phyloP scores from a whole-genome alignment of 2,329 filamentous ascomycete species.

The Pyrenophora teres region DNA sequence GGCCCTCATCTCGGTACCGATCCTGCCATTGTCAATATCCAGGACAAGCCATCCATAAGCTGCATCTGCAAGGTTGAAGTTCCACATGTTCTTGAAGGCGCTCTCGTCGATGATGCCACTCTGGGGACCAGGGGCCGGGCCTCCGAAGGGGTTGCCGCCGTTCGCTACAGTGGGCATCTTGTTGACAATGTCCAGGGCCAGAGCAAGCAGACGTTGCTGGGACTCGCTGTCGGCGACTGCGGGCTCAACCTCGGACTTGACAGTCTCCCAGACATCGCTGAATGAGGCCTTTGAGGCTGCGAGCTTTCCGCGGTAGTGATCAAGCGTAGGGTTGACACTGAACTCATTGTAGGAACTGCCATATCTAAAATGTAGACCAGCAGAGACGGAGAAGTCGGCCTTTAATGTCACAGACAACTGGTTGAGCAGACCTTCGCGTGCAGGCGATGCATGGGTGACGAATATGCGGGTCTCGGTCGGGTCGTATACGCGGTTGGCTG shows the following conservation, averaged over 20 bases:
- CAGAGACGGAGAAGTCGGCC: slow-evolving; percentile 97
- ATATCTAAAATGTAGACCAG: slow-evolving; percentile 96
- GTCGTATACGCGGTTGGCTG: slow-evolving; percentile 96
- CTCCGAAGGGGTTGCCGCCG: slow-evolving; percentile 95
- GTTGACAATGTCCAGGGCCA: slow-evolving; percentile 89
- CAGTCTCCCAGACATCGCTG: slow-evolving; percentile 99
- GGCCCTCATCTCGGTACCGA: slow-evolving; percentile 97
- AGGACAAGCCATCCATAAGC: slow-evolving; percentile 95
- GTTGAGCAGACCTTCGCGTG: slow-evolving; percentile 93
- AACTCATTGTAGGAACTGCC: slow-evolving; percentile 99
- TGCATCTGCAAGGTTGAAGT: slow-evolving; percentile 97
- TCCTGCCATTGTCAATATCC: slow-evolving; percentile 92
- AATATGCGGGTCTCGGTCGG: slow-evolving; percentile 97
- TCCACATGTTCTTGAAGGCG: slow-evolving; percentile 99
- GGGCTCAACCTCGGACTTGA: slow-evolving; percentile 92
- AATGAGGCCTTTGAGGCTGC: slow-evolving; percentile 98
- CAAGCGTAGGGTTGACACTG: slow-evolving; percentile 95
- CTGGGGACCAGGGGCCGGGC: slow-evolving; percentile 72
- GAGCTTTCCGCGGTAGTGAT: slow-evolving; percentile 98
- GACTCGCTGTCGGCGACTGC: slow-evolving; percentile 92
- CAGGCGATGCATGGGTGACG: slow-evolving; percentile 94
- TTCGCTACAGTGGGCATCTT: slow-evolving; percentile 97
- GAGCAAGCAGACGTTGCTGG: slow-evolving; percentile 88
- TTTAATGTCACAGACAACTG: slow-evolving; percentile 97
- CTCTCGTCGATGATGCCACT: slow-evolving; percentile 96